Evolutionary conservation across 768 basidiomycete species (phyloP).

Genomic region (Russula foetens): DNA sequence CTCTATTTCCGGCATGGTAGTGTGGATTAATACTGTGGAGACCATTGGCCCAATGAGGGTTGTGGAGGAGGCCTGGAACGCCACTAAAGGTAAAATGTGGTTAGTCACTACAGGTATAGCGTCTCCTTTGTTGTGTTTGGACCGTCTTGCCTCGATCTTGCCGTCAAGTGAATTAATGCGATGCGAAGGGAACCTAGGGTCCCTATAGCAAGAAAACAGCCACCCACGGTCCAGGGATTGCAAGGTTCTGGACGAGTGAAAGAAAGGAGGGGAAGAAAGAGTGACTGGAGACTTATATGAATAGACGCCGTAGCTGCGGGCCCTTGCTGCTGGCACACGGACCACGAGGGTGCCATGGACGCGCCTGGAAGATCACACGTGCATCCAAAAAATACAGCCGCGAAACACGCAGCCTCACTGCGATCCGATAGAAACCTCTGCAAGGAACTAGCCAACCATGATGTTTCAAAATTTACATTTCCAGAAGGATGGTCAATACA

Average conservation of each 20-base stretch:
- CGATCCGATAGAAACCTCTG: slow-evolving; percentile 16
- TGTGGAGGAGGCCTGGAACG: background rate
- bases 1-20: background rate
- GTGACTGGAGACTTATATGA: slow-evolving; percentile 7
- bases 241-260: background rate
- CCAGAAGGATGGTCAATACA: slow-evolving; percentile 20
- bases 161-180: background rate
- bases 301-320: slow-evolving; percentile 11
- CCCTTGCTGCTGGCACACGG: background rate
- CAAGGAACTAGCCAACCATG: slow-evolving; percentile 8
- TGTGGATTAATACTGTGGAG: slow-evolving; percentile 6
- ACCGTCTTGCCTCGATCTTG: background rate
- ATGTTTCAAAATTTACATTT: slow-evolving; percentile 27
- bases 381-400: slow-evolving; percentile 2
- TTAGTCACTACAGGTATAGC: background rate
- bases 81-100: background rate
- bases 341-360: slow-evolving; percentile 17
- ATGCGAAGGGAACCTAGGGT: background rate
- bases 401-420: slow-evolving; percentile 9
- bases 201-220: background rate
- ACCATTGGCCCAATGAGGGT: background rate
- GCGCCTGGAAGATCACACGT: slow-evolving; percentile 20
- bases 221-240: background rate
- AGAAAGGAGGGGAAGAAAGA: slow-evolving; percentile 3
- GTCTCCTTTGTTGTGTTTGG: background rate